Conservation (phyloP, 2,329 filamentous ascomycete genomes). For the Mycogone perniciosa region DNA sequence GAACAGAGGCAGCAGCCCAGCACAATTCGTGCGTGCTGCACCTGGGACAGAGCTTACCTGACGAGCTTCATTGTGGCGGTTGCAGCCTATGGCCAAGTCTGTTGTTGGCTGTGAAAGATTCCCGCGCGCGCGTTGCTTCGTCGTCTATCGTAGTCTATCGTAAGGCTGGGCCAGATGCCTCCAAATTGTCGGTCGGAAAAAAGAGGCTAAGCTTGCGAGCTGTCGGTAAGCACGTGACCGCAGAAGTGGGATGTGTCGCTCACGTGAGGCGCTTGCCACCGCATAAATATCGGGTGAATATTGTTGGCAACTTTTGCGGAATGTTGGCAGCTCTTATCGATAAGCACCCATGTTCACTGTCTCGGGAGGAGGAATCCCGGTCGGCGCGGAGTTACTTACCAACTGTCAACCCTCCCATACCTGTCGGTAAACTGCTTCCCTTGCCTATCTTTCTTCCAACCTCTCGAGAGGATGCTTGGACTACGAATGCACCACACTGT, state of each 20-base stretch:
- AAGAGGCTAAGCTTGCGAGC: conserved; percentile 10
- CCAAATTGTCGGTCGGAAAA: conserved; percentile 28
- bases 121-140: conserved; percentile 10
- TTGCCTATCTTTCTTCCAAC: background rate
- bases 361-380: conserved; percentile 1
- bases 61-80: conserved; percentile 84
- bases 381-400: conserved; percentile 8
- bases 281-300: background rate
- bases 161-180: conserved; percentile 14
- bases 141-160: conserved; percentile 8
- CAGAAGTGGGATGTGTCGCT: background rate
- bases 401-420: background rate
- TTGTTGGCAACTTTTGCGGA: background rate
- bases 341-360: background rate
- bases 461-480: conserved; percentile 3
- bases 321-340: conserved; percentile 5
- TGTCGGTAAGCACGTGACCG: conserved; percentile 4
- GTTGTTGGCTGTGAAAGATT: conserved; percentile 8
- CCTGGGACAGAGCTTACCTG: conserved; percentile 56
- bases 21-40: conserved; percentile 9
- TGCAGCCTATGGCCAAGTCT: conserved; percentile 7
- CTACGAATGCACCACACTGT: background rate
- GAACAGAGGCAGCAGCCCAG: conserved; percentile 15
- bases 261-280: conserved; percentile 3
- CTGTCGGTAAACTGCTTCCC: background rate